Base-by-base conservation (phyloP, 768 basidiomycete species). In the Phlebiopsis gigantea region DNA sequence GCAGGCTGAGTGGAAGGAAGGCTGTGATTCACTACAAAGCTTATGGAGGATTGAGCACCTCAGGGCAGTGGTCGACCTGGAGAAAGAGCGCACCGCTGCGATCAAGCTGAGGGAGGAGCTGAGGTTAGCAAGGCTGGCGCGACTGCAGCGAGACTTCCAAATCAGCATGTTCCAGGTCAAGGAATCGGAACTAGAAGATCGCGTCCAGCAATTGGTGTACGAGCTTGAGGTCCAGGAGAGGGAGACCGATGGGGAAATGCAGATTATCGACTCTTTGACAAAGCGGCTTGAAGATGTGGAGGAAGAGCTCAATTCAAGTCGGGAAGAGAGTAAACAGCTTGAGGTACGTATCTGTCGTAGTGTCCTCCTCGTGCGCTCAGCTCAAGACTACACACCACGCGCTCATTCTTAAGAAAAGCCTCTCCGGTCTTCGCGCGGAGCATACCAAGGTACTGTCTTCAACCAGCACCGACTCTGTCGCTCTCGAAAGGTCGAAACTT, bases 31-130 rank as follows among this genome's bases (percentile, higher is more conserved):
- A 14, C 71, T 90, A 22, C 78, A 88, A 61, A 75, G 79, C 9
- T 80, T 77, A 34, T 83, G 87, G 67, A 80, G 82, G 4, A 79
- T 88, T 57, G 80, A 80, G n/a, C 81, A 88, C 62, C 77, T 83
- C 50, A 76, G 78, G 47, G 74, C 82, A 26, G 74, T 75, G 15
- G 73, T 79, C 24, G 76, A 79, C 28, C 66, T 88, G 46, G 80
- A 86, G 61, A 73, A 73, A 50, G 83, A 82, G 63, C 77, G 79
- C 51, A 62, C 71, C 42, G 71, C 72, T n/a, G 69, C 79, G 7
- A 68, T 85, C 39, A 78, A 77, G 49, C 80, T 82, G 67, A 79
- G 78, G 69, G 81, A 84, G 45, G 67, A 71, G 15, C 68, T 75
- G 46, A 73, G 87, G 60, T 70, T 70, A 59, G 87, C 88, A 71